A percentile compares a stretch with the other conserved stretches of the same genome.
Conservation (phyloP, 495 filamentous ascomycete genomes). For the Lasiosphaeris hirsuta region DNA sequence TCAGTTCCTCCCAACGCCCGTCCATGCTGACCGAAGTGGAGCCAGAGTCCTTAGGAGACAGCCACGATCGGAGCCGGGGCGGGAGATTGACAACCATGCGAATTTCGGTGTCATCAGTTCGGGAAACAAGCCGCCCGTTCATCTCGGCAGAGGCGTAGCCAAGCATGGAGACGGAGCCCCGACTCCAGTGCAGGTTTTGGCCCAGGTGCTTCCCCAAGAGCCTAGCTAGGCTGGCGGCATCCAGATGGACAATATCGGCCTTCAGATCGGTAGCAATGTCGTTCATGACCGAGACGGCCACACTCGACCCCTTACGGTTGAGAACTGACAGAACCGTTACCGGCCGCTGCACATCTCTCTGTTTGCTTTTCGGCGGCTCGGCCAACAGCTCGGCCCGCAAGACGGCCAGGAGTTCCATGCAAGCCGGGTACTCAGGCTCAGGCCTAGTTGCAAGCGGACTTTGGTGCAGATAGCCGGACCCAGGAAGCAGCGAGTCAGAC, state of each 20-base stretch:
- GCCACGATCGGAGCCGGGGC: constrained; percentile 22
- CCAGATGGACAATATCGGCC: constrained; percentile 75
- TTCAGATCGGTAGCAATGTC: constrained; percentile 55
- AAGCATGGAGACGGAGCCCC: constrained; percentile 50
- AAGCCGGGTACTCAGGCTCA: constrained; percentile 25
- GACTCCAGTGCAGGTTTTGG: constrained; percentile 51
- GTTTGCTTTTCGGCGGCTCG: constrained; percentile 18
- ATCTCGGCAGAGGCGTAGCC: constrained; percentile 59
- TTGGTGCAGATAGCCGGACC: constrained; percentile 4
- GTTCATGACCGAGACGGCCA: constrained; percentile 32
- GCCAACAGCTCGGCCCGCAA: constrained; percentile 35
- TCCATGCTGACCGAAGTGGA: constrained; percentile 13
- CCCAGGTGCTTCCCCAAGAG: constrained; percentile 70
- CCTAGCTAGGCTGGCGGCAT: constrained; percentile 76
- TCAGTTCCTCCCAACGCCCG: constrained; percentile 43
- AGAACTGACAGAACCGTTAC: constrained; percentile 37
- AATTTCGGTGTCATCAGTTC: constrained; percentile 13
- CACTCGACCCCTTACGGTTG: constrained; percentile 31
- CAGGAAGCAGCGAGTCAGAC: neutral
- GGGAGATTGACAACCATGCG: constrained; percentile 25
- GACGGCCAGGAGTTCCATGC: constrained; percentile 35
- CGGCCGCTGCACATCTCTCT: constrained; percentile 30
- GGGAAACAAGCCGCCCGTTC: constrained; percentile 30
- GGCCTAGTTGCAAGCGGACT: constrained; percentile 25
- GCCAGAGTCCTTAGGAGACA: constrained; percentile 9